Base-by-base conservation (phyloP, 1,284 basidiomycete genomes). In the Violaceomyces palustris region DNA sequence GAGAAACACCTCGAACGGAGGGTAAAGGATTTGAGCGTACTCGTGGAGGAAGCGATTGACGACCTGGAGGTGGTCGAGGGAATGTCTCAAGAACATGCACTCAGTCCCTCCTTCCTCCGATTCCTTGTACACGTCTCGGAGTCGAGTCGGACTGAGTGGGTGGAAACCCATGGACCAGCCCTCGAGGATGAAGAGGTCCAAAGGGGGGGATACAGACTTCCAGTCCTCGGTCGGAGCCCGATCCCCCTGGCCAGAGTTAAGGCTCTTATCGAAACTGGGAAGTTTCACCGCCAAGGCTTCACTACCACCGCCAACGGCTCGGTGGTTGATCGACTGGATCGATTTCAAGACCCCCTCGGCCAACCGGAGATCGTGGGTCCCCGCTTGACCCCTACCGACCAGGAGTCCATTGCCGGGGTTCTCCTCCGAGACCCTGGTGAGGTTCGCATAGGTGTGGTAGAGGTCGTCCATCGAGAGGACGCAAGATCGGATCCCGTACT, bases 91-190 rank as follows among this genome's bases (percentile, higher is more conserved):
- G n/a, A n/a, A n/a, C n/a, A n/a, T n/a, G n/a, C n/a, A n/a, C n/a
- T n/a, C n/a, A n/a, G n/a, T n/a, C n/a, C n/a, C n/a, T n/a, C n/a
- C n/a, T n/a, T n/a, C n/a, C n/a, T n/a, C n/a, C n/a, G n/a, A n/a
- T n/a, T n/a, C n/a, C n/a, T n/a, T n/a, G n/a, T n/a, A n/a, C n/a
- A n/a, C n/a, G n/a, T n/a, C n/a, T n/a, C n/a, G n/a, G n/a, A n/a
- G n/a, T n/a, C n/a, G n/a, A n/a, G n/a, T n/a, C 1, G 35, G 19
- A 3, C 40, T 4, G 21, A 58, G 49, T 4, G 46, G 29, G 1
- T 50, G 46, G 30, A 58, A 58, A 14, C 55, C 55, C 55, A 58
- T 53, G 27, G 43, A 50, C 55, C 55, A 58, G 17, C 55, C 55
- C 26, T 58, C 55, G 10, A 58, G 38, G 17, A 58, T 51, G 21